Evolutionary conservation across 257 asterid genomes (phyloP), one percentile per base, ranked within the genome.

Genomic region (Orobanche coerulescens): DNA sequence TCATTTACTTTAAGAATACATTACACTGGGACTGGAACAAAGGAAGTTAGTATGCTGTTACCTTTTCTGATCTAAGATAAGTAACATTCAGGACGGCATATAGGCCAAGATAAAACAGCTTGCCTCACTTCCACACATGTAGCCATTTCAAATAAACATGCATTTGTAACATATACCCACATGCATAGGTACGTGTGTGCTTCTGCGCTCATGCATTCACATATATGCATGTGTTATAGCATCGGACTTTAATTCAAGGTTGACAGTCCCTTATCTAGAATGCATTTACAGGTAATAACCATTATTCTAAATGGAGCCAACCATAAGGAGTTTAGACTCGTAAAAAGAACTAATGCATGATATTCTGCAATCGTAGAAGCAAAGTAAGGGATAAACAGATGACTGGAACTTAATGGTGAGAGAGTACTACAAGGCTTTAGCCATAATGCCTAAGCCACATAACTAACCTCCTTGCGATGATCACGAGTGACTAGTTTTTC

Each of bases 401-500:
- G n/a, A n/a, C n/a, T n/a, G n/a, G n/a, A 30, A 2, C 26, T 6
- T 19, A 19, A 19, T 43, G 6, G 22, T 16, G 7, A 39, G 44
- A 39, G 4, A 39, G 44, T 39, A 13, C n/a, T 39, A 16, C 44
- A 39, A 39, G 16, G n/a, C 44, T 39, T 39, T 16, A 39, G 44
- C n/a, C 5, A 47, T 47, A 8, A 47, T 6, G 11, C 25, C 9
- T 47, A n/a, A 7, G 20, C 16, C 51, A 34, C 20, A 57, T 43
- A 25, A 14, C 66, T 43, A 25, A 91, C 98, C 98, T 92, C 98
- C 78, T 88, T 92, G 58, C 95, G 78, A 37, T 92, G 97, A 67
- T 93, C 97, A 54, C 97, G 87, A 1, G 88, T 83, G 68, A 93
- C 75, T 25, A 89, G 74, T 70, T 87, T 89, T 75, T 93, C 99